Evolutionary conservation across 1,139 yeast genomes (phyloP), one percentile per base, ranked within the genome.

Genomic region (Kodamaea anthophila): DNA sequence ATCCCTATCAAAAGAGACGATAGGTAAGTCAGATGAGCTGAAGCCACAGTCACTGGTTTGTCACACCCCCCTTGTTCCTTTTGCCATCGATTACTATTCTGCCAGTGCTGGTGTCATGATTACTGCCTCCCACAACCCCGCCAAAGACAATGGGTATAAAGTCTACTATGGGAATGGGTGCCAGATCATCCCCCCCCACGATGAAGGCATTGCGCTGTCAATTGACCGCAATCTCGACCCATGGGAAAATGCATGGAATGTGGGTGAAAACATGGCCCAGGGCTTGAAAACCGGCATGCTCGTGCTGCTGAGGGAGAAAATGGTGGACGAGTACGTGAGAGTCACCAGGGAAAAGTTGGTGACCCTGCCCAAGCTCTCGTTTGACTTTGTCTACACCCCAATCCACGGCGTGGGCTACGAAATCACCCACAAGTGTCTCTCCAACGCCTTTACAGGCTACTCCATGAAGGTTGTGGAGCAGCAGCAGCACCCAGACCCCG

Each of bases 121-220:
- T 46, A 93, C 98, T 2, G 98, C 98, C 0, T 85, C 96, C 2
- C 98, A 91, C 54, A 91, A 91, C 47, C 97, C 97, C 0, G 46
- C 91, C 9, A 65, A 68, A 40, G 97, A 88, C 51, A 91, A 91
- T 48, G 98, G 98, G 0, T 91, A 86, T 58, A 91, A 91, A 49
- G 97, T 91, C 1, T 88, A 91, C 59, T 86, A 93, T 74, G 65
- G 70, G 10, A 91, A 91, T 48, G 97, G 96, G 5, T 88, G 97
- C 53, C 97, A 91, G 53, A 91, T 91, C 39, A 86, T 88, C 29
- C 93, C 96, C 1, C 97, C 97, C 0, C 85, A 81, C 47, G 97
- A 91, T 47, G 45, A 49, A 4, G 77, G 70, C 1, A 91, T 91
- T 41, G 88, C 96, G 5, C 39, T 51, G 1, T 51, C 66, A 4